phyloP scores from a whole-genome alignment of 768 basidiomycete species.

The Daedalea quercina region DNA sequence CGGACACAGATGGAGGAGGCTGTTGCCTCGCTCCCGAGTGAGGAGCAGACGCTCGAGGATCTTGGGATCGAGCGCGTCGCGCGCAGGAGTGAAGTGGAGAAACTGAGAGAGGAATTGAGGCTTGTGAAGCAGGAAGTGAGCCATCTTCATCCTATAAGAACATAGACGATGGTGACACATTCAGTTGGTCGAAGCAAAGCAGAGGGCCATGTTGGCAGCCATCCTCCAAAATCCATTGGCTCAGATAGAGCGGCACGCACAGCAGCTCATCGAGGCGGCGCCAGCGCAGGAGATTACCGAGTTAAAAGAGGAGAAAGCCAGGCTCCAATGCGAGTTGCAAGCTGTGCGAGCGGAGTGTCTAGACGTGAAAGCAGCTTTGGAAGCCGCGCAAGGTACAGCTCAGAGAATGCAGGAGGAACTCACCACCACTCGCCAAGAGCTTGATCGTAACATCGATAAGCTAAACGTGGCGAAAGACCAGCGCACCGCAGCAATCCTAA shows the following conservation, averaged over 20 bases:
- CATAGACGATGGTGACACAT: background rate
- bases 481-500: background rate
- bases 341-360: background rate
- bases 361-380: background rate
- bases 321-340: background rate
- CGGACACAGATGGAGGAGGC: too few species aligned
- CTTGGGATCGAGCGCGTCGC: background rate
- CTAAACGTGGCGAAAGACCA: background rate
- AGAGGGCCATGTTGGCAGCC: background rate
- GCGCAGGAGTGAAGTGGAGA: background rate
- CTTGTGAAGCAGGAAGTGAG: background rate
- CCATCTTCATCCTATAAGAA: background rate
- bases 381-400: background rate
- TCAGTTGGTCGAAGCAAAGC: background rate
- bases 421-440: background rate
- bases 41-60: too few species aligned
- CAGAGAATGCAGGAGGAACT: background rate
- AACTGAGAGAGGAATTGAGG: background rate
- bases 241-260: background rate
- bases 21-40: too few species aligned
- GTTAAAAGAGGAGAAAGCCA: background rate
- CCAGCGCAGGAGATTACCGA: background rate
- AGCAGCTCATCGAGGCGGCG: background rate
- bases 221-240: background rate
- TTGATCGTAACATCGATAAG: background rate